Conservation (phyloP, 306 rosid species). For the Pyrus bretschneideri region DNA sequence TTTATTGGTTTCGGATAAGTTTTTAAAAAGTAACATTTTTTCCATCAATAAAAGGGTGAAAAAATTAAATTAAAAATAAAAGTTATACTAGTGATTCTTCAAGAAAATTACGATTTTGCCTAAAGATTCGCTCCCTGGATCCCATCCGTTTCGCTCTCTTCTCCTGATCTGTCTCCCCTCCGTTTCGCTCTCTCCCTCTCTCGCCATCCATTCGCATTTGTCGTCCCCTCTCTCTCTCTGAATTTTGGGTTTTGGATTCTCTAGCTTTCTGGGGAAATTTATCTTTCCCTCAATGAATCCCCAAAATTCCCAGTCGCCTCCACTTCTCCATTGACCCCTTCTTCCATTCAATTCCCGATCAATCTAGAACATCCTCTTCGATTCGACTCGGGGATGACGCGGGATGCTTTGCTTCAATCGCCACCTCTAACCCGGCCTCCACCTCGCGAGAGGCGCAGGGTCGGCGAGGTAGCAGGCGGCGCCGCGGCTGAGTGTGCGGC, state of each 20-base stretch:
- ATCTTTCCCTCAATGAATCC: background rate
- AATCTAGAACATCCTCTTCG: background rate
- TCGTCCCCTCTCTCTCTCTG: background rate
- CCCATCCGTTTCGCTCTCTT: background rate
- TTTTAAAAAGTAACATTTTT: no score
- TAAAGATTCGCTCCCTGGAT: background rate
- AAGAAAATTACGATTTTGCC: background rate
- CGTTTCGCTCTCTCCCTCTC: background rate
- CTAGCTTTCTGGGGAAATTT: background rate
- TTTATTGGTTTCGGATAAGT: no score
- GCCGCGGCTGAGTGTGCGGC: slow-evolving; percentile 75
- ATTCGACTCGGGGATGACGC: slow-evolving; percentile 10
- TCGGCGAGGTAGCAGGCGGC: slow-evolving; percentile 57
- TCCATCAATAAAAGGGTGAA: no score
- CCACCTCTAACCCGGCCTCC: background rate
- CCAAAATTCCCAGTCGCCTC: background rate
- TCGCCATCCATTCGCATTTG: background rate
- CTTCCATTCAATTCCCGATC: background rate
- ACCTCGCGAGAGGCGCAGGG: slow-evolving; percentile 11
- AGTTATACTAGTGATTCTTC: background rate
- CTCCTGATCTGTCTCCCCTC: no score
- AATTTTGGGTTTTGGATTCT: background rate
- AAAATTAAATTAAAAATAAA: background rate
- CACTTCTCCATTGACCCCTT: background rate
- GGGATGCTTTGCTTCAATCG: slow-evolving; percentile 5